Base-by-base conservation (phyloP, 257 asterid genomes). In the Jacaranda copaia region DNA sequence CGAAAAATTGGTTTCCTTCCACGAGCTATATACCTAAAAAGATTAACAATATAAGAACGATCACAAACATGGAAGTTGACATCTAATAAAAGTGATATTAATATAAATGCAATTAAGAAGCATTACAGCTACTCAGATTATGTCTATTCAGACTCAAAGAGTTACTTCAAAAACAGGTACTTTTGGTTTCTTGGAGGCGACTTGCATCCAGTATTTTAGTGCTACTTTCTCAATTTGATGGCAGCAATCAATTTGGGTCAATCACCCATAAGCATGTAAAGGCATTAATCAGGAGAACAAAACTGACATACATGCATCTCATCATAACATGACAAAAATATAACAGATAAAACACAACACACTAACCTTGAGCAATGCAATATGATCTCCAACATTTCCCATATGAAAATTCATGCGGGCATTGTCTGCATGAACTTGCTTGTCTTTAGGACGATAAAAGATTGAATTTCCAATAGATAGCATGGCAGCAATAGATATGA, bases 351-450 rank as follows among this genome's bases (percentile, higher is more conserved):
- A 25, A 42, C n/a, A 11, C 14, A 69, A 36, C 58, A 61, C 64
- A 85, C 73, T 43, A 61, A 86, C 98, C 96, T 94, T 94, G 65
- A 94, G 90, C 74, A 92, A 75, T 32, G 99, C 97, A 46, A 91
- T 86, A 78, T 94, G 99, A 79, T 92, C 99, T 65, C 99, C 99
- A n/a, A 92, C 98, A 84, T 92, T 94, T 38, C 97, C 98, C 90
- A 81, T 82, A 84, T 92, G 96, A 71, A 92, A 94, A 86, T 92
- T 92, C 90, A 91, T 5, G 62, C 98, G 90, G 25, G 99, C 99
- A 82, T 91, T 91, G 85, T 94, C 99, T 4, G 99, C 99, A 53
- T 90, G 97, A 49, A 92, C 98, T 82, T 94, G 97, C 82, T 92
- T 94, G 70, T 94, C 96, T 82, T 92, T 94, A 0, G 99, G 98